phyloP scores from a whole-genome alignment of 2,329 filamentous ascomycete genomes.

The Rutstroemia sp. region DNA sequence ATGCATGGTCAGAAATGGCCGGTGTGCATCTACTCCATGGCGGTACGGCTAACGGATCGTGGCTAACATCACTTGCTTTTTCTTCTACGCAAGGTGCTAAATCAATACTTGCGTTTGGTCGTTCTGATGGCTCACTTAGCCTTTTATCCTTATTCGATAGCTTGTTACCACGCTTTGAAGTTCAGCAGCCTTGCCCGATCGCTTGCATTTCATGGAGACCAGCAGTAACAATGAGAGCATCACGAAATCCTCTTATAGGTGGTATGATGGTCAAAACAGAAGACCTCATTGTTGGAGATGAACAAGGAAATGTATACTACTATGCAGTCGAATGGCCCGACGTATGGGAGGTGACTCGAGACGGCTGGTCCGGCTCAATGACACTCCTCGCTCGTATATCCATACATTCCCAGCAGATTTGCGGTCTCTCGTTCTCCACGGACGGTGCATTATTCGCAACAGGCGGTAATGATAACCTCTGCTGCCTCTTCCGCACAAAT shows the following conservation, averaged over 20 bases:
- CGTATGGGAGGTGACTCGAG: conserved; percentile 51
- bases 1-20: conserved; percentile 76
- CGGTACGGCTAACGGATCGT: conserved; percentile 41
- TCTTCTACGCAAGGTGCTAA: conserved; percentile 71
- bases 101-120: conserved; percentile 77
- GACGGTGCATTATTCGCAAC: conserved; percentile 74
- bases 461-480: conserved; percentile 87
- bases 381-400: conserved; percentile 69
- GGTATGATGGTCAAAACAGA: conserved; percentile 58
- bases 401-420: conserved; percentile 83
- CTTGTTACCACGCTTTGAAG: conserved; percentile 62
- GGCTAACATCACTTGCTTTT: conserved; percentile 82
- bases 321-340: conserved; percentile 84
- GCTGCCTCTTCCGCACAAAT: conserved; percentile 64
- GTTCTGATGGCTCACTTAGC: conserved; percentile 67
- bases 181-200: conserved; percentile 63
- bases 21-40: conserved; percentile 54
- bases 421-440: conserved; percentile 80
- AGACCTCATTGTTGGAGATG: conserved; percentile 81
- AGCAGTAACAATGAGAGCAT: conserved; percentile 44
- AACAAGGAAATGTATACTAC: conserved; percentile 74
- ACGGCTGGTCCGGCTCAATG: conserved; percentile 71
- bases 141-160: conserved; percentile 72
- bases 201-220: conserved; percentile 80
- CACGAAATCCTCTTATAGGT: conserved; percentile 38